Percentiles rank a stretch among this genome's conserved stretches.
phyloP scores from a whole-genome alignment of 2,329 filamentous ascomycete species.

The Pezicula neosporulosa region DNA sequence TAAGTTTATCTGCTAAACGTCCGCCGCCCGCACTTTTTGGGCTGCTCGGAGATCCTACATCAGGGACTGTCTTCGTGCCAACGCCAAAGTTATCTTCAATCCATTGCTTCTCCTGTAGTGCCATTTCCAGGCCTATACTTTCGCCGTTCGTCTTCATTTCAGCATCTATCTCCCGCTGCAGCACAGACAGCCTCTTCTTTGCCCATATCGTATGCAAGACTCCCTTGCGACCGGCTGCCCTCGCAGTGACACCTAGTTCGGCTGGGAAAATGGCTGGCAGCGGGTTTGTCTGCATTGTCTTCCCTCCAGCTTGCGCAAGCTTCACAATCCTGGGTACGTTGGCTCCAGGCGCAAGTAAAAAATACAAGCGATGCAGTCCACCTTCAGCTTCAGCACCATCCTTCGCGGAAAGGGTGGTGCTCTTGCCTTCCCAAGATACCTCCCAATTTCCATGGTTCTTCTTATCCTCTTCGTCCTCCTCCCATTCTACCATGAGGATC shows the following conservation, averaged over 20 bases:
- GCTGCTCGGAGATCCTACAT: slow-evolving; percentile 45
- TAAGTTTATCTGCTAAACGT: slow-evolving; percentile 74
- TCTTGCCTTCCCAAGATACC: slow-evolving; percentile 81
- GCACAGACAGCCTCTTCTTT: slow-evolving; percentile 71
- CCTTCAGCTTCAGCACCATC: slow-evolving; percentile 28
- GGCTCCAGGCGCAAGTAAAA: slow-evolving; percentile 71
- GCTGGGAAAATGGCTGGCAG: slow-evolving; percentile 84
- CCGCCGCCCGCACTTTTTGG: slow-evolving; percentile 62
- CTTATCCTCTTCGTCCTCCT: slow-evolving; percentile 53
- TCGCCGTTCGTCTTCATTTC: slow-evolving; percentile 75
- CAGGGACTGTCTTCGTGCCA: slow-evolving; percentile 16
- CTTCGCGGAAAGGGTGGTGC: slow-evolving; percentile 56
- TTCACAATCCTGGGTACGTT: slow-evolving; percentile 70
- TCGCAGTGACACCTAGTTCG: slow-evolving; percentile 64
- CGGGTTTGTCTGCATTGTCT: slow-evolving; percentile 65
- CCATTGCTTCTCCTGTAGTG: slow-evolving; percentile 78
- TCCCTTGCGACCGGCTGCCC: slow-evolving; percentile 69
- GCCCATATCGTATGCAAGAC: slow-evolving; percentile 87
- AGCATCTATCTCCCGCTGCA: slow-evolving; percentile 72
- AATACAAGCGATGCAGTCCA: slow-evolving; percentile 65
- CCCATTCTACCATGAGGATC: slow-evolving; percentile 92
- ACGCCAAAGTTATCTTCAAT: slow-evolving; percentile 71
- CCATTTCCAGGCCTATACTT: slow-evolving; percentile 82
- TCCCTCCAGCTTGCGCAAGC: slow-evolving; percentile 45
- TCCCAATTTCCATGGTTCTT: slow-evolving; percentile 56